phyloP scores from a whole-genome alignment of 169 alveolate genomes.

The Plasmodium knowlesi region DNA sequence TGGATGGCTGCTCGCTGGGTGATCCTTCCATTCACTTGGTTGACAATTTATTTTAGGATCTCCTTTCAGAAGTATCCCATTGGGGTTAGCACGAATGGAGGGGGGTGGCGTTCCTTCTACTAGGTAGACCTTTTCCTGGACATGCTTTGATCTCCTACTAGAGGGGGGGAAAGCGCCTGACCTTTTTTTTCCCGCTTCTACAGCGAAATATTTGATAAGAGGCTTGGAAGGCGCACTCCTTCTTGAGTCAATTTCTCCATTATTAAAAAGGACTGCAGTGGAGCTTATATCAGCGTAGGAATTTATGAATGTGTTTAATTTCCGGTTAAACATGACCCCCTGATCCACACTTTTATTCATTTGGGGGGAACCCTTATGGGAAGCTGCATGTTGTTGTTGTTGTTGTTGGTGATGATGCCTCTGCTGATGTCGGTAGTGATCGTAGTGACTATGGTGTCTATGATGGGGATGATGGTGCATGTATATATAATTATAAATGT shows the following conservation, averaged over 20 bases:
- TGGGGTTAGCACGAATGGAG: background rate
- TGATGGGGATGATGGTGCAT: slow-evolving; percentile 39
- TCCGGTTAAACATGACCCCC: slow-evolving; percentile 30
- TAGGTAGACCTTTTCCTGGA: background rate
- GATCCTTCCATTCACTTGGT: background rate
- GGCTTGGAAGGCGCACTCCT: background rate
- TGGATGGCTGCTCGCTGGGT: background rate
- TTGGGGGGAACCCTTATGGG: background rate
- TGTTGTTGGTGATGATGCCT: background rate
- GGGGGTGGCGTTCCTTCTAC: background rate
- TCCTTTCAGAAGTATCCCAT: background rate
- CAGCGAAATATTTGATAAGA: background rate
- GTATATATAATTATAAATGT: slow-evolving; percentile 62
- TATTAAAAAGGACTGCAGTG: slow-evolving; percentile 20
- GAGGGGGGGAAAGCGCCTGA: background rate
- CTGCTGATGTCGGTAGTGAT: background rate
- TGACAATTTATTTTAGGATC: background rate
- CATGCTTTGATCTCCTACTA: background rate
- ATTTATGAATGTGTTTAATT: slow-evolving; percentile 48
- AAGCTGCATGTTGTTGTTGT: background rate
- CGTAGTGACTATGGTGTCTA: background rate
- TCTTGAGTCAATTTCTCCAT: background rate
- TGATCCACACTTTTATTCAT: slow-evolving; percentile 13
- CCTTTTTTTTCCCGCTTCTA: background rate
- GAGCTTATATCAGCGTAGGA: slow-evolving; percentile 33